These are phyloP conservation scores for Raffaelea deltoideospora DNA, from an alignment of 2,329 filamentous ascomycete species.

Conservation along the genomic window DNA sequence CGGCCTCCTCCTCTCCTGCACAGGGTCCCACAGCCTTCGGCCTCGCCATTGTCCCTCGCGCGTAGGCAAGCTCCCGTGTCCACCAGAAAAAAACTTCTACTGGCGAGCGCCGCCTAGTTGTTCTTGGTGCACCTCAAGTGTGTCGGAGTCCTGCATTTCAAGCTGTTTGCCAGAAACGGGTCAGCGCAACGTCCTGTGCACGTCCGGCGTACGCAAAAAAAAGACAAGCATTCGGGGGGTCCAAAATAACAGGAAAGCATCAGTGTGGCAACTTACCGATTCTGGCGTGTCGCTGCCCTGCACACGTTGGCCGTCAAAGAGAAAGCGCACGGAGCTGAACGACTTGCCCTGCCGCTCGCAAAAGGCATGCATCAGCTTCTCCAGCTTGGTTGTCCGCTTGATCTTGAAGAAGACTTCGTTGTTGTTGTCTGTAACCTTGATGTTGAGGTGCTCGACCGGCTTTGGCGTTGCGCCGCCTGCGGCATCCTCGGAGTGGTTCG, in stretches of 20 bases:
- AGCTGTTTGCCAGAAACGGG: conserved; percentile 38
- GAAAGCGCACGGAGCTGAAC: conserved; percentile 69
- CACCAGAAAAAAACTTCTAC: too few species aligned
- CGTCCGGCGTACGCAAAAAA: too few species aligned
- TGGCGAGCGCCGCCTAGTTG: conserved; percentile 97
- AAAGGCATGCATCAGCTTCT: conserved; percentile 97
- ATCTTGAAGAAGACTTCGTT: conserved; percentile 99
- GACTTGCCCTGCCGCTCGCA: conserved; percentile 93
- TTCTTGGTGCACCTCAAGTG: conserved; percentile 93
- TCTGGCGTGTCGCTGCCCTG: conserved; percentile 83
- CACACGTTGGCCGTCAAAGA: conserved; percentile 92
- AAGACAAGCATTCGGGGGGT: too few species aligned
- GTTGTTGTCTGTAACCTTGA: conserved; percentile 98
- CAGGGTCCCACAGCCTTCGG: too few species aligned
- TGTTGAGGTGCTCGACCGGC: conserved; percentile 71
- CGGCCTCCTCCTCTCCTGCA: too few species aligned
- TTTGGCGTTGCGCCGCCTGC: conserved; percentile 20
- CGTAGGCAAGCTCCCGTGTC: too few species aligned
- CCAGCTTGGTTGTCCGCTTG: conserved; percentile 87
- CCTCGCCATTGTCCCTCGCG: too few species aligned
- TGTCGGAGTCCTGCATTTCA: conserved; percentile 93
- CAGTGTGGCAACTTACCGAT: too few species aligned
- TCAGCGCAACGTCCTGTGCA: too few species aligned
- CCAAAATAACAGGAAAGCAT: too few species aligned
- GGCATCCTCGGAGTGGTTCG: conserved; percentile 3